A percentile compares a stretch with the other conserved stretches of the same genome.
Conservation (phyloP, 2,329 filamentous ascomycete species). For the Cladobotryum protrusum region DNA sequence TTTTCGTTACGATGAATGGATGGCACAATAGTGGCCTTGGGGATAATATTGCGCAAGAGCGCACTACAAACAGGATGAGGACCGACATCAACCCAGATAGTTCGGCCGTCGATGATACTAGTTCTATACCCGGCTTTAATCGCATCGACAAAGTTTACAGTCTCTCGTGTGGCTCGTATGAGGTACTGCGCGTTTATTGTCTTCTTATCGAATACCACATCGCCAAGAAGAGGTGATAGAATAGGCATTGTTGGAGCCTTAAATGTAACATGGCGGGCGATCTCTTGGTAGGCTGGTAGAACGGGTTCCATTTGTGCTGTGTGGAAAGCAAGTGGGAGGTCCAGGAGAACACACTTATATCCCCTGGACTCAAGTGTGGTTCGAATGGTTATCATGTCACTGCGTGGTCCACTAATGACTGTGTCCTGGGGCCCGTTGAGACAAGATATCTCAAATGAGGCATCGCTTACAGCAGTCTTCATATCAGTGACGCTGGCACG, state of each 20-base stretch:
- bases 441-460: conserved; percentile 42
- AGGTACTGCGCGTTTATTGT: conserved; percentile 8
- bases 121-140: not conserved
- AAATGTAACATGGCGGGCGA: conserved; percentile 7
- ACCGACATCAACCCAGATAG: not conserved
- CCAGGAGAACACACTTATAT: conserved; percentile 28
- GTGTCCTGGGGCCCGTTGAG: conserved; percentile 58
- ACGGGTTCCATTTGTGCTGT: conserved; percentile 34
- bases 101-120: not conserved
- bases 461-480: conserved; percentile 16
- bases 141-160: not conserved
- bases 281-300: conserved; percentile 39
- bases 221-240: conserved; percentile 40
- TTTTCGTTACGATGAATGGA: conserved; percentile 52
- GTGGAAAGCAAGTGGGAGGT: conserved; percentile 32
- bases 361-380: conserved; percentile 6
- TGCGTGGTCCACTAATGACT: conserved; percentile 32
- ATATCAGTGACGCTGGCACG: conserved; percentile 16
- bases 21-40: conserved; percentile 12
- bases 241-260: conserved; percentile 3
- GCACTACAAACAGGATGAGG: not conserved
- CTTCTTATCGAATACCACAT: conserved; percentile 37
- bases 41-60: not conserved
- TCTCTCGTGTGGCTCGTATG: conserved; percentile 2
- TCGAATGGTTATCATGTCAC: conserved; percentile 8